Conservation (phyloP, 108 stramenopile species). For the Cyclotella atomus region DNA sequence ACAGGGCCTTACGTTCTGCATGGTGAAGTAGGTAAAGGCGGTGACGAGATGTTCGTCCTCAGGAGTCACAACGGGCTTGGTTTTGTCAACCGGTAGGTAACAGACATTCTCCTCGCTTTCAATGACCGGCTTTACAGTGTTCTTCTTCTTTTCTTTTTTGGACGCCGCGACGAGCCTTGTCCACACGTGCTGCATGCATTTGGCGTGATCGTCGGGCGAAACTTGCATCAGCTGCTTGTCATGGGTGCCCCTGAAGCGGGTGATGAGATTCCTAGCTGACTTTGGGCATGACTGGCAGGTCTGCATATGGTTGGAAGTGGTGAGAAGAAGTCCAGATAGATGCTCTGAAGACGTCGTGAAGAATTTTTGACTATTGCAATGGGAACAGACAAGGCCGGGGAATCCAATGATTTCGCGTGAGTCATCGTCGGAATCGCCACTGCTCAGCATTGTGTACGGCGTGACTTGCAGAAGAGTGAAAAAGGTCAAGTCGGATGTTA, state of each 20-base stretch:
- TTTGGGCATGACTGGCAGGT: slow-evolving; percentile 38
- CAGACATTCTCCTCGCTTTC: slow-evolving; percentile 3
- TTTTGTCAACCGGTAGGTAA: slow-evolving; percentile 11
- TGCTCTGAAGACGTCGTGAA: slow-evolving; percentile 53
- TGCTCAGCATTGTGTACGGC: slow-evolving; percentile 25
- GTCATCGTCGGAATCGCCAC: slow-evolving; percentile 22
- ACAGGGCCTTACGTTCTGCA: slow-evolving; percentile 44
- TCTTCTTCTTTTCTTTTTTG: slow-evolving; percentile 13
- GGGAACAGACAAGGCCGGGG: slow-evolving; percentile 48
- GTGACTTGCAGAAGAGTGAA: slow-evolving; percentile 44
- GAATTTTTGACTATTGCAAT: slow-evolving; percentile 47
- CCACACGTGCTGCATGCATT: slow-evolving; percentile 45
- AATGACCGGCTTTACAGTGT: slow-evolving; percentile 2
- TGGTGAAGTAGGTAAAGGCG: slow-evolving; percentile 40
- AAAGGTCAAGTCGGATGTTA: slow-evolving; percentile 30
- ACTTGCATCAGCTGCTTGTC: slow-evolving; percentile 25
- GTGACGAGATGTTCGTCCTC: slow-evolving; percentile 41
- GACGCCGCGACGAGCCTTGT: slow-evolving; percentile 11
- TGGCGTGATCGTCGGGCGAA: slow-evolving; percentile 16
- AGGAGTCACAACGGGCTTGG: slow-evolving; percentile 17
- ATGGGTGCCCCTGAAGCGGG: slow-evolving; percentile 24
- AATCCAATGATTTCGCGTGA: slow-evolving; percentile 49
- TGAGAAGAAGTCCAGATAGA: slow-evolving; percentile 33
- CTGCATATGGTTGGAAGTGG: slow-evolving; percentile 45
- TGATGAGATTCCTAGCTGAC: slow-evolving; percentile 33